Evolutionary conservation across 2,329 filamentous ascomycete species (phyloP).

Genomic region (Claviceps spartinae): DNA sequence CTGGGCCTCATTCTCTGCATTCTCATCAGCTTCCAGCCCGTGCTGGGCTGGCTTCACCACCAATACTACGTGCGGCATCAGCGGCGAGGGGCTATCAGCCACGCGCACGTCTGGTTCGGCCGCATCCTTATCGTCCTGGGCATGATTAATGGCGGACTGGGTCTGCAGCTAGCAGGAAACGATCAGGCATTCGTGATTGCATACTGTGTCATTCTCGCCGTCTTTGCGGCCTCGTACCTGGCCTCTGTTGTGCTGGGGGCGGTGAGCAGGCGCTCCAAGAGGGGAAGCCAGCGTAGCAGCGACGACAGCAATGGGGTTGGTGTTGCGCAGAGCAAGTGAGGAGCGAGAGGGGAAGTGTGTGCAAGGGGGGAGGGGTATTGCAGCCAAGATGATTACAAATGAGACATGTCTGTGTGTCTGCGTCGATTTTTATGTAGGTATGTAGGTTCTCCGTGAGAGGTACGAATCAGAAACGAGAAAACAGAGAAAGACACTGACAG

Average conservation of each 20-base stretch:
- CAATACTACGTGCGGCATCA: conserved; percentile 33
- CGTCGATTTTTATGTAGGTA: too few species aligned
- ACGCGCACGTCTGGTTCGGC: conserved; percentile 50
- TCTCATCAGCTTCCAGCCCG: conserved; percentile 43
- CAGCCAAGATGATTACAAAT: too few species aligned
- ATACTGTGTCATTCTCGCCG: conserved; percentile 40
- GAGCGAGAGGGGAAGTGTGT: not conserved
- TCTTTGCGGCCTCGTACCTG: conserved; percentile 34
- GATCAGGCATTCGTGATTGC: conserved; percentile 30
- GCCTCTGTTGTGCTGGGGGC: conserved; percentile 1
- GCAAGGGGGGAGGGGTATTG: too few species aligned
- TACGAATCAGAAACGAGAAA: too few species aligned
- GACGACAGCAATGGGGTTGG: not conserved
- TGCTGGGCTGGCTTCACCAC: conserved; percentile 46
- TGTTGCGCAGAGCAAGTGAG: not conserved
- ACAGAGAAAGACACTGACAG: too few species aligned
- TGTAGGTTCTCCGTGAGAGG: too few species aligned
- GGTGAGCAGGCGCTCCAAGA: not conserved
- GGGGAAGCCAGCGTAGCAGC: not conserved
- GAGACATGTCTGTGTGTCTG: too few species aligned
- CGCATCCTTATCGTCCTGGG: conserved; percentile 43
- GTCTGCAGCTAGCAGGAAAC: conserved; percentile 35
- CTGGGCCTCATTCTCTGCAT: conserved; percentile 42
- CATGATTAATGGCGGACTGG: conserved; percentile 50
- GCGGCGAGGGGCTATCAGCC: conserved; percentile 35